Conservation (phyloP, 768 basidiomycete genomes). For the Lentinula boryana region DNA sequence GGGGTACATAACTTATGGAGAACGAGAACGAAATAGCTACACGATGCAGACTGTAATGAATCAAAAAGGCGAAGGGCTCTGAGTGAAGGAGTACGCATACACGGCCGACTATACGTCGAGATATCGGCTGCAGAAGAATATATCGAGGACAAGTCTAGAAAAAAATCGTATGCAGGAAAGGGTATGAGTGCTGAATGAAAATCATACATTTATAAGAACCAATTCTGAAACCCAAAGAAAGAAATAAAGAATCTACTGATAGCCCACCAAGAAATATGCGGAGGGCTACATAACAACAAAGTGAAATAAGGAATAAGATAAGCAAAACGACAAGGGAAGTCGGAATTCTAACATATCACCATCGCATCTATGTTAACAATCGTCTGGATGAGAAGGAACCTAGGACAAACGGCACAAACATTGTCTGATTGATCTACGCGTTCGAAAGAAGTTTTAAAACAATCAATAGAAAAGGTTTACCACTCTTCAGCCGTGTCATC, state of each 20-base stretch:
- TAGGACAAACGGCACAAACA: not conserved
- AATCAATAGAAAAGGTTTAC: conserved; percentile 18
- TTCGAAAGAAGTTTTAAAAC: not conserved
- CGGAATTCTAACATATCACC: not conserved
- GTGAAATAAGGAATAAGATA: not conserved
- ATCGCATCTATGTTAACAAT: not conserved
- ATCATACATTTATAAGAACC: not conserved
- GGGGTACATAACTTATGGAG: no score
- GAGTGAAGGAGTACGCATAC: not conserved
- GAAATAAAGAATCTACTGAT: not conserved
- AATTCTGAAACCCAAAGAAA: not conserved
- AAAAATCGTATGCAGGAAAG: not conserved
- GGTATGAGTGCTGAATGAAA: not conserved
- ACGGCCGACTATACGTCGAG: not conserved
- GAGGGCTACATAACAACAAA: not conserved
- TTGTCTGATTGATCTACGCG: no score
- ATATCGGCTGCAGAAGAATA: not conserved
- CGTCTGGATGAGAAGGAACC: not conserved
- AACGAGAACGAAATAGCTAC: not conserved
- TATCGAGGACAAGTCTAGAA: not conserved
- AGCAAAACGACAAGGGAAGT: not conserved
- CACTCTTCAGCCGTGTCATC: conserved; percentile 41
- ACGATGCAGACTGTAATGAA: not conserved
- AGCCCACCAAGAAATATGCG: not conserved
- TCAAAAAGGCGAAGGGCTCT: not conserved